These are phyloP conservation scores for Suillus subluteus DNA, from an alignment of 768 basidiomycete genomes.

Conservation along the genomic window DNA sequence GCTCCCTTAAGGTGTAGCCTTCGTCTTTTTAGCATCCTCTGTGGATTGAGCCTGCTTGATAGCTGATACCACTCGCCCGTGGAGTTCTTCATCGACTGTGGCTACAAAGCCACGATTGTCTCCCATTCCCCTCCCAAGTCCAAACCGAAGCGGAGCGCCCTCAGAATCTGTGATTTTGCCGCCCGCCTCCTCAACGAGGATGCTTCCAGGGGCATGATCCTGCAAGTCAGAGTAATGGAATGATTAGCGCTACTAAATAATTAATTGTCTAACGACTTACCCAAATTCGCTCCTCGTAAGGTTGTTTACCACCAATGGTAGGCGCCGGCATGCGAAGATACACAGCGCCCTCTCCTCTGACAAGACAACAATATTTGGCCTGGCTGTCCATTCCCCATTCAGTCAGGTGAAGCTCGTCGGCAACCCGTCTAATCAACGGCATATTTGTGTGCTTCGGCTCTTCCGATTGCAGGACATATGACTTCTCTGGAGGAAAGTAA, in stretches of 20 bases:
- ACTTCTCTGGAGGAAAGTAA: slow-evolving; percentile 44
- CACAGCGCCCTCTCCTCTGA: slow-evolving; percentile 82
- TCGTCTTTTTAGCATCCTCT: slow-evolving; percentile 26
- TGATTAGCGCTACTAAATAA: neutral
- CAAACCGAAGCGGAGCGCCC: slow-evolving; percentile 81
- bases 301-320: slow-evolving; percentile 34
- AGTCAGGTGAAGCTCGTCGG: slow-evolving; percentile 66
- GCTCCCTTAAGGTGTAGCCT: slow-evolving; percentile 1
- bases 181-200: slow-evolving; percentile 89
- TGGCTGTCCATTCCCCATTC: slow-evolving; percentile 88
- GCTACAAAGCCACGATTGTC: slow-evolving; percentile 90
- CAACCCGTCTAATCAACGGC: slow-evolving; percentile 77
- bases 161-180: slow-evolving; percentile 86
- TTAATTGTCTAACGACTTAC: slow-evolving; percentile 40
- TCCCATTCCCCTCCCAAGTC: slow-evolving; percentile 81
- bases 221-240: slow-evolving; percentile 28
- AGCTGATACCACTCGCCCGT: slow-evolving; percentile 70
- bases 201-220: slow-evolving; percentile 89
- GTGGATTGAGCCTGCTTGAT: slow-evolving; percentile 60
- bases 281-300: slow-evolving; percentile 97
- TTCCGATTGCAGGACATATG: slow-evolving; percentile 88
- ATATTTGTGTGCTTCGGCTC: slow-evolving; percentile 94
- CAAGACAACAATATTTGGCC: slow-evolving; percentile 90
- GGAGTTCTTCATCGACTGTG: slow-evolving; percentile 65
- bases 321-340: slow-evolving; percentile 83